Conservation (phyloP, 257 asterid species). For the Linaria vulgaris region DNA sequence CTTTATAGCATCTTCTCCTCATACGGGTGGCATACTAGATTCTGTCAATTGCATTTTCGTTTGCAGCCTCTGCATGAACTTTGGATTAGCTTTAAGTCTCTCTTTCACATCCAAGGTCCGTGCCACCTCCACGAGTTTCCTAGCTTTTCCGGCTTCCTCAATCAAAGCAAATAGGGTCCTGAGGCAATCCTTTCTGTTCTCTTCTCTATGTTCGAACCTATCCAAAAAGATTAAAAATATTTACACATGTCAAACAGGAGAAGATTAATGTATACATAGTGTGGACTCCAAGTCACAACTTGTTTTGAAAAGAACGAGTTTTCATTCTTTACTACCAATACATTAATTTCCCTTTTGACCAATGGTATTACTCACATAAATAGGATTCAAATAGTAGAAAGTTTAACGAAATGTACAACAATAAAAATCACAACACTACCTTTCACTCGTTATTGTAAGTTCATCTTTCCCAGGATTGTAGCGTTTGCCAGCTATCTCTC, state of each 20-base stretch:
- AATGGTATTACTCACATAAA: no score
- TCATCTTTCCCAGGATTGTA: conserved; percentile 90
- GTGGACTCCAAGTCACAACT: no score
- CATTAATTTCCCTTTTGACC: background rate
- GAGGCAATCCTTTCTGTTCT: conserved; percentile 92
- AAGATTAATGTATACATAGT: background rate
- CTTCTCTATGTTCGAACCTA: conserved; percentile 92
- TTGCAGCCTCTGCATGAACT: conserved; percentile 74
- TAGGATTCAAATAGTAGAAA: background rate
- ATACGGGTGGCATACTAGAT: conserved; percentile 29
- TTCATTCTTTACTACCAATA: background rate
- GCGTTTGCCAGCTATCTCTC: conserved; percentile 81
- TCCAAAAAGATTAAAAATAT: conserved; percentile 1
- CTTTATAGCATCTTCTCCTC: conserved; percentile 14
- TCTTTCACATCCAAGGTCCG: conserved; percentile 59
- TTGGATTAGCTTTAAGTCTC: conserved; percentile 71
- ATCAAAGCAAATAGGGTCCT: conserved; percentile 71
- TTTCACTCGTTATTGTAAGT: conserved; percentile 89
- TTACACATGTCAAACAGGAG: background rate
- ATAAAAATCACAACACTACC: conserved; percentile 40
- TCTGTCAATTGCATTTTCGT: conserved; percentile 43
- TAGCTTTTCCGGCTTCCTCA: conserved; percentile 86
- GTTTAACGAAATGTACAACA: background rate
- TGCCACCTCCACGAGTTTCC: conserved; percentile 59
- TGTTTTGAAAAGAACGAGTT: no score